Conservation (phyloP, 2,329 filamentous ascomycete species). For the Ambrosiella xylebori region DNA sequence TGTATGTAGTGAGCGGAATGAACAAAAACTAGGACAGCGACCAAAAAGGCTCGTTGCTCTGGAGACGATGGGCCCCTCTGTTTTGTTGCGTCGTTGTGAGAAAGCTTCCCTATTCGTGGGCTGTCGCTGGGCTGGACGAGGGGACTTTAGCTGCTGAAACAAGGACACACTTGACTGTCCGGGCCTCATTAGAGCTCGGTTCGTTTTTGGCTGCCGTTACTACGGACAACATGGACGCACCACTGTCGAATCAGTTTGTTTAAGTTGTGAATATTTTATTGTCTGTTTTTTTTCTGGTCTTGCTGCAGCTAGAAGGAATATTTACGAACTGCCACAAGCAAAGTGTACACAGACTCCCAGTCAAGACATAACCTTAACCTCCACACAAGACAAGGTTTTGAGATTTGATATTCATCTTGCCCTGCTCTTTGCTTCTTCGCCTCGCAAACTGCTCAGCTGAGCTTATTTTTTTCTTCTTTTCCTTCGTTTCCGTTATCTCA, state of each 20-base stretch:
- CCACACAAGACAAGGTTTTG: neutral
- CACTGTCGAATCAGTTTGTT: neutral
- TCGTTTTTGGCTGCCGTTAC: conserved; percentile 10
- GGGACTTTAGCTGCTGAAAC: conserved; percentile 11
- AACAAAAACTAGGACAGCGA: neutral
- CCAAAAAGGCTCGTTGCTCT: conserved; percentile 5
- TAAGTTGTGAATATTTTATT: neutral
- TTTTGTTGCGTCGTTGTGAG: conserved; percentile 6
- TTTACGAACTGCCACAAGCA: neutral
- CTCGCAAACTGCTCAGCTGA: neutral
- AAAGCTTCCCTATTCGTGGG: conserved; percentile 4
- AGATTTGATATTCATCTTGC: conserved; percentile 3
- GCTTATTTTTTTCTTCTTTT: conserved; percentile 2
- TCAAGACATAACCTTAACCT: conserved; percentile 3
- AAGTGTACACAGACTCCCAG: neutral
- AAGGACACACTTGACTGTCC: conserved; percentile 6
- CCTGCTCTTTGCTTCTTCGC: neutral
- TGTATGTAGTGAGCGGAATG: neutral
- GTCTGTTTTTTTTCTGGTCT: neutral
- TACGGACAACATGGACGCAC: conserved; percentile 3
- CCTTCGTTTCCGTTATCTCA: neutral
- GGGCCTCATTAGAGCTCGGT: conserved; percentile 6
- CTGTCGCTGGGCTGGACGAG: conserved; percentile 3
- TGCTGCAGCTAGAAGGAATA: neutral
- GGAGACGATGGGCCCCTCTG: conserved; percentile 5